phyloP scores from a whole-genome alignment of 2,329 filamentous ascomycete genomes.

The Venturiaceae sp. region DNA sequence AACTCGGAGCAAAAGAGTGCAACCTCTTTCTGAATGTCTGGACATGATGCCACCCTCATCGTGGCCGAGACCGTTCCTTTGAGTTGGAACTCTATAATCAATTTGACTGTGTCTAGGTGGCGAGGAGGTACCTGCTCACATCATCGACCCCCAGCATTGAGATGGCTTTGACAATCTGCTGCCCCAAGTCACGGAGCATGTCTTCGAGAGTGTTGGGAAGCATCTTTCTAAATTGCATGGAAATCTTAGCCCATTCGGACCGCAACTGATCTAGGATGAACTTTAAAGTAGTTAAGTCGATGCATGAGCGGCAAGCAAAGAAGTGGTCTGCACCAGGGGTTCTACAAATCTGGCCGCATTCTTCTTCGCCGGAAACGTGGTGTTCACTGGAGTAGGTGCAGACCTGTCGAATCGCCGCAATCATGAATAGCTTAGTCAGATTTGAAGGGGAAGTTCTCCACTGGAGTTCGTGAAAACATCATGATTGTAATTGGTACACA shows the following conservation, averaged over 20 bases:
- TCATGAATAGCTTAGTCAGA: no score
- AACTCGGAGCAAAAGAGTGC: neutral
- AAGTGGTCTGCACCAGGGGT: neutral
- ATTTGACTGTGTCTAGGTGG: neutral
- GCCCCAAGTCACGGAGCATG: neutral
- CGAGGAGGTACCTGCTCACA: neutral
- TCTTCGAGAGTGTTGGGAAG: neutral
- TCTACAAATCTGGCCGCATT: neutral
- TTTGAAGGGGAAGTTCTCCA: no score
- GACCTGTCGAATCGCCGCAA: neutral
- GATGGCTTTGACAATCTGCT: neutral
- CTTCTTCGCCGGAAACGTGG: neutral
- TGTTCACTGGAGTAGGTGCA: neutral
- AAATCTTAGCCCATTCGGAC: neutral
- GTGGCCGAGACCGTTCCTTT: neutral
- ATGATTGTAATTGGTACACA: no score
- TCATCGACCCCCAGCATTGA: neutral
- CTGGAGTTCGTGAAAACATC: no score
- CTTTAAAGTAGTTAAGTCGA: no score
- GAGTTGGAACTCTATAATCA: neutral
- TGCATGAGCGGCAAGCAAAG: neutral
- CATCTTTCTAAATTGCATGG: neutral
- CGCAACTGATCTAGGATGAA: neutral
- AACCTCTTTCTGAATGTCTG: neutral
- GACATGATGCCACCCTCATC: neutral